Percentiles rank a stretch among this genome's conserved stretches.
These are phyloP conservation scores for Rhinocladiella mackenziei DNA, from an alignment of 2,329 filamentous ascomycete species.

Conservation along the genomic window DNA sequence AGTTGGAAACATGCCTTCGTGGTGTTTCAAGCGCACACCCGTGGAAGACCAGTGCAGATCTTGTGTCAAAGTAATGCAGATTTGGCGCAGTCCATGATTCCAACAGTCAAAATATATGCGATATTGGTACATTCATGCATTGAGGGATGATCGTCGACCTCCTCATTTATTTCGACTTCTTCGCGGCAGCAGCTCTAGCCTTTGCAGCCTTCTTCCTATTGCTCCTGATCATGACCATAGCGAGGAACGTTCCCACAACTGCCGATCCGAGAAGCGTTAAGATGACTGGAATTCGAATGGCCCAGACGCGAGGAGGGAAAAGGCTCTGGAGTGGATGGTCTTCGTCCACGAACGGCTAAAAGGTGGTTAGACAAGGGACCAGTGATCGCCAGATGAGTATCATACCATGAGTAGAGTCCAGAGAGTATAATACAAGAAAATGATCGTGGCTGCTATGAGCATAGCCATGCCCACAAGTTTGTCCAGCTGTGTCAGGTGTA, in stretches of 20 bases:
- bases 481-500: conserved; percentile 65
- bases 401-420: conserved; percentile 96
- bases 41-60: no score
- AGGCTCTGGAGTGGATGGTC: conserved; percentile 89
- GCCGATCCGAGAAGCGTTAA: conserved; percentile 86
- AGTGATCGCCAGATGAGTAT: conserved; percentile 12
- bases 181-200: conserved; percentile 69
- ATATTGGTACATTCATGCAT: no score
- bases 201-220: conserved; percentile 97
- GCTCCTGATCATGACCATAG: conserved; percentile 97
- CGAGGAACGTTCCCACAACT: conserved; percentile 92
- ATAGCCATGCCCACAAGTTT: conserved; percentile 74
- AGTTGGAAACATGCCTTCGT: no score
- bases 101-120: not conserved
- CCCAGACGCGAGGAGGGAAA: conserved; percentile 97
- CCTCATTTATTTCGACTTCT: conserved; percentile 53
- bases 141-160: not conserved
- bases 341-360: conserved; percentile 90
- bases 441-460: conserved; percentile 67
- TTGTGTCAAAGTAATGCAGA: not conserved
- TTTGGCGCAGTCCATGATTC: no score
- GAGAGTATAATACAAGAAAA: conserved; percentile 90
- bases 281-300: conserved; percentile 96
- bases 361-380: conserved; percentile 6
- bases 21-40: no score